Percentiles rank a stretch among this genome's conserved stretches.
These are phyloP conservation scores for Euphorbia schlechtendalii DNA, from an alignment of 441 rosid species.

Conservation along the genomic window DNA sequence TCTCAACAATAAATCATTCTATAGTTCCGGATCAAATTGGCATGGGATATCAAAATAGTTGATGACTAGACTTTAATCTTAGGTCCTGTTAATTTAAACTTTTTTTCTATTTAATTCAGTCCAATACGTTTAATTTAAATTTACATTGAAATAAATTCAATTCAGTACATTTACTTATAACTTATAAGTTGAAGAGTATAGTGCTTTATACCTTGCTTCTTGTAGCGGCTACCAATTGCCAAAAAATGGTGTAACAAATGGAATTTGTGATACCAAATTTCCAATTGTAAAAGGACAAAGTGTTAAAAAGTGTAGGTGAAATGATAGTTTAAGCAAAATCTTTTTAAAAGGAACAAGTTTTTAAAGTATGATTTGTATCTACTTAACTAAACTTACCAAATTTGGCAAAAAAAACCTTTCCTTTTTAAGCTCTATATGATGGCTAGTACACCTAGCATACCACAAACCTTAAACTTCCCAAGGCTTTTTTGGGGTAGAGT, in stretches of 20 bases:
- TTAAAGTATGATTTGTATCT: background rate
- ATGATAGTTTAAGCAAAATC: conserved; percentile 19
- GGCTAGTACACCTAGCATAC: background rate
- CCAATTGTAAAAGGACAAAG: conserved; percentile 22
- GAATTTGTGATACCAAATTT: conserved; percentile 13
- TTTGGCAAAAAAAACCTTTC: conserved; percentile 5
- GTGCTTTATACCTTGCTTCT: conserved; percentile 34
- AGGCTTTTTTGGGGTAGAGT: conserved; percentile 5
- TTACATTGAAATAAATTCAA: too few species aligned
- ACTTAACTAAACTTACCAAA: background rate
- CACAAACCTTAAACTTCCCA: background rate
- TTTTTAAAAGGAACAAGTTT: background rate
- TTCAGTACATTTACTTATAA: too few species aligned
- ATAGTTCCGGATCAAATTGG: too few species aligned
- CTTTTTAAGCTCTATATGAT: background rate
- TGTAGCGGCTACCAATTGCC: conserved; percentile 35
- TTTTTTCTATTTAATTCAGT: too few species aligned
- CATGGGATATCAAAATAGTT: too few species aligned
- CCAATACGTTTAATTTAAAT: too few species aligned
- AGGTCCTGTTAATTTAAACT: too few species aligned
- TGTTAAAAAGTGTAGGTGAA: conserved; percentile 2
- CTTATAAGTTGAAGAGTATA: too few species aligned
- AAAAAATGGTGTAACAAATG: conserved; percentile 16
- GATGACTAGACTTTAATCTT: too few species aligned
- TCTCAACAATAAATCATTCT: too few species aligned